Percentiles rank a stretch among this genome's conserved stretches.
These are phyloP conservation scores for Lepiota venenata DNA, from an alignment of 768 basidiomycete species.

Conservation along the genomic window DNA sequence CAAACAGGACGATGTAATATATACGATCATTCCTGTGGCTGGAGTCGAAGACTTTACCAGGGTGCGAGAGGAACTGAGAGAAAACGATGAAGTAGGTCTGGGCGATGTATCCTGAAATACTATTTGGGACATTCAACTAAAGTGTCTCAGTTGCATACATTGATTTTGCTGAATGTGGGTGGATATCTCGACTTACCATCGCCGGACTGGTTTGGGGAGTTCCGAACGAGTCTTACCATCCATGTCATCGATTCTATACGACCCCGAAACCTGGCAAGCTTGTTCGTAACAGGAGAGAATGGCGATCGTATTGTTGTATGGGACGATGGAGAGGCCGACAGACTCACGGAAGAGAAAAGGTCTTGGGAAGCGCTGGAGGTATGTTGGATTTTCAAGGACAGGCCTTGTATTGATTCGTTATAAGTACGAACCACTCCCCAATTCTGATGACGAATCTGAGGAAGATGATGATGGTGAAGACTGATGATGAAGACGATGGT, in stretches of 20 bases:
- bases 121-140: background rate
- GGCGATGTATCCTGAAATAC: background rate
- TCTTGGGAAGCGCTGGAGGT: constrained; percentile 88
- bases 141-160: constrained; percentile 66
- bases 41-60: constrained; percentile 75
- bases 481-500: constrained; percentile 46
- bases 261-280: constrained; percentile 83
- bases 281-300: constrained; percentile 71
- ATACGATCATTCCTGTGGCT: constrained; percentile 86
- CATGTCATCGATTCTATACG: constrained; percentile 95
- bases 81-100: constrained; percentile 59
- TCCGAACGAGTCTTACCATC: constrained; percentile 57
- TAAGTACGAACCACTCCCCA: constrained; percentile 77
- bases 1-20: constrained; percentile 90
- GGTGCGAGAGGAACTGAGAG: constrained; percentile 60
- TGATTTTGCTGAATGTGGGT: constrained; percentile 92
- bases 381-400: constrained; percentile 20
- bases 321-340: constrained; percentile 85
- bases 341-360: constrained; percentile 65
- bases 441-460: constrained; percentile 62
- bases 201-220: constrained; percentile 73
- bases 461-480: constrained; percentile 42
- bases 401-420: constrained; percentile 4
- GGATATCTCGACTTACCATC: constrained; percentile 81
- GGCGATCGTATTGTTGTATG: constrained; percentile 81